Percentiles rank a stretch among this genome's conserved stretches.
phyloP scores from a whole-genome alignment of 2,329 filamentous ascomycete genomes.

The Trichocomaceae sp. region DNA sequence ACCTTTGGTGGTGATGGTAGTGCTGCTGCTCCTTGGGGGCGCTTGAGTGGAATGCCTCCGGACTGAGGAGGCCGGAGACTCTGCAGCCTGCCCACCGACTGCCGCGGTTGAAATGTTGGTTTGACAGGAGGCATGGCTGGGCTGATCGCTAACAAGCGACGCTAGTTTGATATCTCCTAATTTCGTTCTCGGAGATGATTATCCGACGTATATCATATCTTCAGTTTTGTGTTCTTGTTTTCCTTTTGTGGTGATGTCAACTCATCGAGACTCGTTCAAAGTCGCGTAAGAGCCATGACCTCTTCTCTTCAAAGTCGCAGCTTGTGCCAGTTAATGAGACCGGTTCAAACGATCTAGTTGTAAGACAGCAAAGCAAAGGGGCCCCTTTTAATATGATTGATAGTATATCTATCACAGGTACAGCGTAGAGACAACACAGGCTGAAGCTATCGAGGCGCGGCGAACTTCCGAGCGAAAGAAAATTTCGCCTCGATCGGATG shows the following conservation, averaged over 20 bases:
- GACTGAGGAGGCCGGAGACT: slow-evolving; percentile 34
- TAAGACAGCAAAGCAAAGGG: not conserved
- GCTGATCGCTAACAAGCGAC: not conserved
- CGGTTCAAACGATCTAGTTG: no score
- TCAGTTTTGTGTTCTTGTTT: not conserved
- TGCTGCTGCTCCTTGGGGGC: slow-evolving; percentile 22
- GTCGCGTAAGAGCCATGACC: not conserved
- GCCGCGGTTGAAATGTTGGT: slow-evolving; percentile 26
- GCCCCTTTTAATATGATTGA: no score
- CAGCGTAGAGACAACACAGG: not conserved
- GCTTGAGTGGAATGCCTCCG: slow-evolving; percentile 29
- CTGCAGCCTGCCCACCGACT: slow-evolving; percentile 33
- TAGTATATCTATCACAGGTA: no score
- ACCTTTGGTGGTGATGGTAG: not conserved
- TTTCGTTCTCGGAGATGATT: not conserved
- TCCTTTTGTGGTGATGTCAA: not conserved
- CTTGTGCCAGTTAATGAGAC: not conserved
- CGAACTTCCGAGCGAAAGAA: not conserved
- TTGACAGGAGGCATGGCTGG: slow-evolving; percentile 28
- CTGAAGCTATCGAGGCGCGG: not conserved
- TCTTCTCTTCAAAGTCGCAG: not conserved
- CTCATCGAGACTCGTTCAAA: not conserved
- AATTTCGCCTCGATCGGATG: slow-evolving; percentile 2
- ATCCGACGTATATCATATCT: slow-evolving; percentile 1
- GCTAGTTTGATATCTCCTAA: not conserved